Evolutionary conservation across 129 eudicot species (phyloP).

Genomic region (Tagetes erecta): DNA sequence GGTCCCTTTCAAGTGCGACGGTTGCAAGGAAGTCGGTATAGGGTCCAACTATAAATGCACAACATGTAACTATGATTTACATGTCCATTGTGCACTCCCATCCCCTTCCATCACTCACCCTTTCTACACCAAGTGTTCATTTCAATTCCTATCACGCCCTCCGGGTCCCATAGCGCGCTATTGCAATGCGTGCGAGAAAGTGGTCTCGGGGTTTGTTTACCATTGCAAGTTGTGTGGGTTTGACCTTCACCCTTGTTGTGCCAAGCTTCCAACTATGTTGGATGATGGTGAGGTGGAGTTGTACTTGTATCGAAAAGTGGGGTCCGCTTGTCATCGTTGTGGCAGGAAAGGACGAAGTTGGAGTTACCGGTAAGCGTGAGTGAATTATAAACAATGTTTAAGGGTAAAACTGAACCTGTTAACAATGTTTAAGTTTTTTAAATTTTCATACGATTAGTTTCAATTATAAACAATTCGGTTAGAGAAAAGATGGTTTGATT

Average conservation of each 20-base stretch:
- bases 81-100: slow-evolving; percentile 51
- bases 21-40: slow-evolving; percentile 71
- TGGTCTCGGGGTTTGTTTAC: slow-evolving; percentile 51
- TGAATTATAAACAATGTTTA: no score
- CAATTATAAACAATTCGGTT: not conserved
- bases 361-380: slow-evolving; percentile 51
- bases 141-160: slow-evolving; percentile 38
- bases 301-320: slow-evolving; percentile 46
- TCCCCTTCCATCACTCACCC: slow-evolving; percentile 53
- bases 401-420: not conserved
- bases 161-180: slow-evolving; percentile 51
- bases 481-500: not conserved
- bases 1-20: slow-evolving; percentile 65
- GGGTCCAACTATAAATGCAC: slow-evolving; percentile 59
- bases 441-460: not conserved
- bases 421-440: not conserved
- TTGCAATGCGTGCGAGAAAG: slow-evolving; percentile 59
- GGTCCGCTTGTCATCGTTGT: slow-evolving; percentile 47
- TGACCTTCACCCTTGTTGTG: slow-evolving; percentile 75
- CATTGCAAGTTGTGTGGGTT: slow-evolving; percentile 64
- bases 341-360: slow-evolving; percentile 64
- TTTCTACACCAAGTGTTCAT: slow-evolving; percentile 56
- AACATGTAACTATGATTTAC: slow-evolving; percentile 58
- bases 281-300: slow-evolving; percentile 49
- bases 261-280: slow-evolving; percentile 60